phyloP scores from a whole-genome alignment of 169 alveolate genomes.

The Plasmodium berghei region DNA sequence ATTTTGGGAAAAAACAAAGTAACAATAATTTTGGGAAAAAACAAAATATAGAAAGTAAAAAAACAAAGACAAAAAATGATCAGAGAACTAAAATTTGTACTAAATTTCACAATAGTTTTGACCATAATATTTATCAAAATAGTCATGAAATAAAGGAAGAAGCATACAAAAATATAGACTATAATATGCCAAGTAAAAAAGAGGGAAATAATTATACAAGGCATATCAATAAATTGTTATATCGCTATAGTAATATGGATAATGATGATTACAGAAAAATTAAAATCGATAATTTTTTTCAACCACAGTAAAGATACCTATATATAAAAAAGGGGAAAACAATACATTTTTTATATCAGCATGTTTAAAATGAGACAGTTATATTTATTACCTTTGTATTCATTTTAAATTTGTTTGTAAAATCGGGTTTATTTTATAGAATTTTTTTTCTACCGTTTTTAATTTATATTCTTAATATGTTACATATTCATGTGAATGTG shows the following conservation, averaged over 20 bases:
- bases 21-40: no score
- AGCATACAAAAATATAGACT: neutral
- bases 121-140: neutral
- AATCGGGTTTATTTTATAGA: neutral
- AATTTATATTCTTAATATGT: neutral
- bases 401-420: neutral
- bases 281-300: constrained; percentile 33
- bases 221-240: constrained; percentile 16
- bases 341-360: neutral
- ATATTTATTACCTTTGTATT: no score
- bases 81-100: neutral
- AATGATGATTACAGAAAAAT: constrained; percentile 6
- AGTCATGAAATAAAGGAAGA: constrained; percentile 5
- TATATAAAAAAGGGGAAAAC: neutral
- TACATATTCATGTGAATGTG: neutral
- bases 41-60: no score
- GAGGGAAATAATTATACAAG: neutral
- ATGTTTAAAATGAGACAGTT: neutral
- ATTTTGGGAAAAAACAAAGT: no score
- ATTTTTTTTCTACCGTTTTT: neutral
- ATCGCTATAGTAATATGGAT: constrained; percentile 14
- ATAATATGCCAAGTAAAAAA: neutral
- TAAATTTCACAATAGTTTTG: neutral
- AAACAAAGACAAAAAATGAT: no score
- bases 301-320: neutral